A percentile compares a stretch with the other conserved stretches of the same genome.
Evolutionary conservation across 2,329 filamentous ascomycete genomes (phyloP).

Genomic region (Aureobasidium sp.): DNA sequence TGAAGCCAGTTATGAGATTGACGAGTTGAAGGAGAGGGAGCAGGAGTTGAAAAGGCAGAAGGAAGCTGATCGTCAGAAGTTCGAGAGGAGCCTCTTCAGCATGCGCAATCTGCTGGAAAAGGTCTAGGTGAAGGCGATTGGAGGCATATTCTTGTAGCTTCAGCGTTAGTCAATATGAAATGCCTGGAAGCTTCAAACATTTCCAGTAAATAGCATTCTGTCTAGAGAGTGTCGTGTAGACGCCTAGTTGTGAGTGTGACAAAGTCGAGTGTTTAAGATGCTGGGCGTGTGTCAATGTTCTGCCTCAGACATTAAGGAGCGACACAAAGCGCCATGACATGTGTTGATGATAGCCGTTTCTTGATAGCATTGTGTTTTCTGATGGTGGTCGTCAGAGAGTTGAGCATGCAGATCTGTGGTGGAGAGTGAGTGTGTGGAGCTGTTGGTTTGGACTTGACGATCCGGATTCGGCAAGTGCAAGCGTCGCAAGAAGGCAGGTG

Average conservation of each 20-base stretch:
- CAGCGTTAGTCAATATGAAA: background rate
- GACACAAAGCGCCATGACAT: no score
- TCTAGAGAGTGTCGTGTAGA: no score
- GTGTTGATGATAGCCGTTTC: no score
- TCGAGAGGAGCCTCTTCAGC: background rate
- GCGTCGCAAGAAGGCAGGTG: background rate
- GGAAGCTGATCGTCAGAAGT: background rate
- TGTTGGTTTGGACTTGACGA: background rate
- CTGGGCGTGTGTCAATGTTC: no score
- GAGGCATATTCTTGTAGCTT: background rate
- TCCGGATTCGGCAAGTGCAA: slow-evolving; percentile 7
- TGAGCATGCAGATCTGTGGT: background rate
- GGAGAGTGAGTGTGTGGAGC: background rate
- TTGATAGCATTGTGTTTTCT: no score
- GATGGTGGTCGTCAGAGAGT: background rate
- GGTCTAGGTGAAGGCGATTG: background rate
- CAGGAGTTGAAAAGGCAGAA: background rate
- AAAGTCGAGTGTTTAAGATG: no score
- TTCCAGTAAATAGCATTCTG: background rate
- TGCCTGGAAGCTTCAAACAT: background rate
- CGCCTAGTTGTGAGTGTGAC: no score
- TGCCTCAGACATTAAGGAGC: no score
- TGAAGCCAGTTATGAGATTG: background rate
- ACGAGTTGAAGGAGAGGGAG: background rate
- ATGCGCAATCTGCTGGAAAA: background rate